Base-by-base conservation (phyloP, 1,284 basidiomycete species). In the Leucoagaricus sp. region DNA sequence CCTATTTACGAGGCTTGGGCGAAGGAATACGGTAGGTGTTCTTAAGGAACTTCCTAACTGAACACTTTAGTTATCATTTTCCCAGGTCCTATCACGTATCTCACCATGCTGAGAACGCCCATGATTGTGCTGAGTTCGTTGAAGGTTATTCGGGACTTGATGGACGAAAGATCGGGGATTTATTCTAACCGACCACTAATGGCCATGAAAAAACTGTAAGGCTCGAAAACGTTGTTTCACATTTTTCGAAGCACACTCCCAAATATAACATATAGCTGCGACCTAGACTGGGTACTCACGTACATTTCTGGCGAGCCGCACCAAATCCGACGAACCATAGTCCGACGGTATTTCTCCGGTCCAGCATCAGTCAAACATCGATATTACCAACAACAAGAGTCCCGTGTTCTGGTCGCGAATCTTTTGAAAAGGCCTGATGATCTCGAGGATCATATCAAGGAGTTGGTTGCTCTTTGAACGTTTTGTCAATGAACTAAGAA, bases 21-120 rank as follows among this genome's bases (percentile, higher is more conserved):
- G 15, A 58, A 62, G 31, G 53, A 58, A 45, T 65, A 61, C 36
- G 64, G 65, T 64, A 21, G 17, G 60, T 55, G 13, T 31, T n/a
- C 26, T n/a, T 4, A n/a, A n/a, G 6, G 10, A 34, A 34, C 28
- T 26, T 29, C 31, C 31, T 33, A 25, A 44, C 15, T 58, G 36
- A 49, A 41, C 23, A 33, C 8, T 42, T 46, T 36, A 41, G 15
- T 34, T 55, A 55, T 44, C 13, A 21, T 47, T 28, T 42, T 8
- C 23, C 31, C 31, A 54, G 53, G 53, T 25, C 29, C 44, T 40
- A 49, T 63, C 34, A 57, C 58, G 13, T 60, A 60, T 40, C 51
- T 61, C 12, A 56, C 49, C 25, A 55, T 58, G 45, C 21, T 60
- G 10, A 60, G 60, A 55, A 57, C 53, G 19, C 54, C 60, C 9